Percentiles rank a stretch among this genome's conserved stretches.
Conservation (phyloP, 2,329 filamentous ascomycete species). For the Aspergillus novofumigatus region DNA sequence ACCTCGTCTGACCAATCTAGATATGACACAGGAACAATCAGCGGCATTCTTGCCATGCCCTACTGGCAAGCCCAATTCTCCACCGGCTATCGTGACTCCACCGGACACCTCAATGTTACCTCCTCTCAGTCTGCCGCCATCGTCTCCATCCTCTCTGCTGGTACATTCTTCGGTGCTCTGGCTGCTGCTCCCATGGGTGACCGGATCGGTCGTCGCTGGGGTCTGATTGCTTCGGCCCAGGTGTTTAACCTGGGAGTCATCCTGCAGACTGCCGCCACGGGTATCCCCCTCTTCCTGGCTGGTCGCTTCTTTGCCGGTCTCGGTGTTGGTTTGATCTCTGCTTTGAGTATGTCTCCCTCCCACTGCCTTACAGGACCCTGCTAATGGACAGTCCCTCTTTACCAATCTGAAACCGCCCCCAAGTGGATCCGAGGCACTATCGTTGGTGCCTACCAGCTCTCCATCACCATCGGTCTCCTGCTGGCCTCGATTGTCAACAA, state of each 20-base stretch:
- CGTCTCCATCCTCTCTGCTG: constrained; percentile 67
- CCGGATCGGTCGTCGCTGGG: not conserved
- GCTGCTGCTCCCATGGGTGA: constrained; percentile 57
- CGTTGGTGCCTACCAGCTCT: constrained; percentile 75
- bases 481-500: constrained; percentile 71
- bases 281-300: constrained; percentile 39
- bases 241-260: constrained; percentile 38
- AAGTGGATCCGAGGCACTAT: constrained; percentile 72
- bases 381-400: constrained; percentile 46
- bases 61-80: constrained; percentile 38
- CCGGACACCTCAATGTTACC: constrained; percentile 42
- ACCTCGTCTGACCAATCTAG: constrained; percentile 11
- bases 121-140: constrained; percentile 58
- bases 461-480: constrained; percentile 72
- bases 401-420: constrained; percentile 75
- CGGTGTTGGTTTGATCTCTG: constrained; percentile 74
- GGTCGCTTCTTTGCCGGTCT: constrained; percentile 47
- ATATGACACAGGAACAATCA: constrained; percentile 54
- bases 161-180: constrained; percentile 71
- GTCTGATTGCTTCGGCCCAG: constrained; percentile 34
- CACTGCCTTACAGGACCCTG: not conserved
- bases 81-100: constrained; percentile 30
- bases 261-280: constrained; percentile 28
- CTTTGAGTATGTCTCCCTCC: constrained; percentile 58
- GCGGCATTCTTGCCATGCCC: constrained; percentile 48